A percentile compares a stretch with the other conserved stretches of the same genome.
Evolutionary conservation across 345 rosid species (phyloP).

Genomic region (Cochlearia excelsa): DNA sequence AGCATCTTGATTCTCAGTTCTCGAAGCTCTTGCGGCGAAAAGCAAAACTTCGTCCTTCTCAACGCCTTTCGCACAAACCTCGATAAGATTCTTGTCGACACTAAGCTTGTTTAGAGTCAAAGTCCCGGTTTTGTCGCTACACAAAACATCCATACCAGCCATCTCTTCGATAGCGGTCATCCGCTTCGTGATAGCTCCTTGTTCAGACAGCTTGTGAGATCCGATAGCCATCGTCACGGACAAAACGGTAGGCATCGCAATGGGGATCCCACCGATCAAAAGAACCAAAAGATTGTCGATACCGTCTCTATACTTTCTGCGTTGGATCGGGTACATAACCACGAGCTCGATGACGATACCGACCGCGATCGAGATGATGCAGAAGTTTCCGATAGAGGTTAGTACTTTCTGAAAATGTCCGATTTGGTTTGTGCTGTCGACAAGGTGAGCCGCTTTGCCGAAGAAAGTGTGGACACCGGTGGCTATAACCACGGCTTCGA

Average conservation of each 20-base stretch:
- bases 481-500: slow-evolving; percentile 41
- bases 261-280: slow-evolving; percentile 95
- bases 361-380: slow-evolving; percentile 47
- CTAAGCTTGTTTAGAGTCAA: slow-evolving; percentile 41
- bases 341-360: slow-evolving; percentile 45
- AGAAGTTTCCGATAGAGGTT: slow-evolving; percentile 54
- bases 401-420: slow-evolving; percentile 47
- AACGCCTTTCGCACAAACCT: slow-evolving; percentile 40
- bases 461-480: slow-evolving; percentile 44
- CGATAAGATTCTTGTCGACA: slow-evolving; percentile 39
- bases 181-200: slow-evolving; percentile 45
- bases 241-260: slow-evolving; percentile 97
- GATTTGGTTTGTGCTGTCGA: slow-evolving; percentile 44
- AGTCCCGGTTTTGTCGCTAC: slow-evolving; percentile 55
- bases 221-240: slow-evolving; percentile 52
- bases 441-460: slow-evolving; percentile 46
- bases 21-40: slow-evolving; percentile 41
- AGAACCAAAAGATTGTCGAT: slow-evolving; percentile 81
- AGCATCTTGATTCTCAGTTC: slow-evolving; percentile 43
- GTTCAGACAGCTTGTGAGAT: slow-evolving; percentile 41
- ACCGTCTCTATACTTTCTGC: slow-evolving; percentile 54
- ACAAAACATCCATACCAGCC: slow-evolving; percentile 43
- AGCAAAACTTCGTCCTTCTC: slow-evolving; percentile 40
- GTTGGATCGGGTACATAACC: slow-evolving; percentile 52
- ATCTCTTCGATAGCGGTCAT: slow-evolving; percentile 45